These are phyloP conservation scores for Withania somnifera DNA, from an alignment of 305 asterid genomes.

Conservation along the genomic window DNA sequence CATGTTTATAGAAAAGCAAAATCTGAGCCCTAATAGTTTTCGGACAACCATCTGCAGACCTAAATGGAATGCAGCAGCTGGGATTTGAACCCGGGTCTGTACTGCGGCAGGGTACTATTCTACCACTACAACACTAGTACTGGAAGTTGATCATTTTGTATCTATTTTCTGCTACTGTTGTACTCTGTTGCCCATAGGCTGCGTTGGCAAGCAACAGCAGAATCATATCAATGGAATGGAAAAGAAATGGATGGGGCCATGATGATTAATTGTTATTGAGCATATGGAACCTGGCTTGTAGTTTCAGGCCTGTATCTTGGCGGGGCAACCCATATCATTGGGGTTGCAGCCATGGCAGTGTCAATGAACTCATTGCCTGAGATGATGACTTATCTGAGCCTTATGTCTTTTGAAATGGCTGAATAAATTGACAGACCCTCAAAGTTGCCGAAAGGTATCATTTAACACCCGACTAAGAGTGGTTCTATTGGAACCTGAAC, in stretches of 20 bases:
- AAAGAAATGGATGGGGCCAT: neutral
- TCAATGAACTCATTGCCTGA: neutral
- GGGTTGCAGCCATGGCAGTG: slow-evolving; percentile 7
- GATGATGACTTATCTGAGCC: slow-evolving; percentile 20
- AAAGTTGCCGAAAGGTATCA: neutral
- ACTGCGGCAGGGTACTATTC: slow-evolving; percentile 52
- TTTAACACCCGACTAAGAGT: neutral
- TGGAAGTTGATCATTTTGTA: neutral
- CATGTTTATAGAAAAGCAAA: neutral
- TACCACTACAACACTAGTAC: slow-evolving; percentile 28
- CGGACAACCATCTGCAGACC: neutral
- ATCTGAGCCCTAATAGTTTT: neutral
- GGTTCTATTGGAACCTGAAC: neutral
- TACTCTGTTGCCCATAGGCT: neutral
- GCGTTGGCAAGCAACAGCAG: neutral
- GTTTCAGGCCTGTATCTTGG: slow-evolving; percentile 4
- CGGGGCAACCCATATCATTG: neutral
- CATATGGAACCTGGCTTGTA: neutral
- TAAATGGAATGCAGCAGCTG: slow-evolving; percentile 26
- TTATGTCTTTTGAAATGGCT: neutral
- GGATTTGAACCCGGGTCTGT: slow-evolving; percentile 53
- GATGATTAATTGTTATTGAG: neutral
- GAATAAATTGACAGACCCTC: neutral
- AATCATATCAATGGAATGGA: neutral
- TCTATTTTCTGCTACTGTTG: neutral